Evolutionary conservation across 2,329 filamentous ascomycete species (phyloP).

Genomic region (Elsinoe arachidis): DNA sequence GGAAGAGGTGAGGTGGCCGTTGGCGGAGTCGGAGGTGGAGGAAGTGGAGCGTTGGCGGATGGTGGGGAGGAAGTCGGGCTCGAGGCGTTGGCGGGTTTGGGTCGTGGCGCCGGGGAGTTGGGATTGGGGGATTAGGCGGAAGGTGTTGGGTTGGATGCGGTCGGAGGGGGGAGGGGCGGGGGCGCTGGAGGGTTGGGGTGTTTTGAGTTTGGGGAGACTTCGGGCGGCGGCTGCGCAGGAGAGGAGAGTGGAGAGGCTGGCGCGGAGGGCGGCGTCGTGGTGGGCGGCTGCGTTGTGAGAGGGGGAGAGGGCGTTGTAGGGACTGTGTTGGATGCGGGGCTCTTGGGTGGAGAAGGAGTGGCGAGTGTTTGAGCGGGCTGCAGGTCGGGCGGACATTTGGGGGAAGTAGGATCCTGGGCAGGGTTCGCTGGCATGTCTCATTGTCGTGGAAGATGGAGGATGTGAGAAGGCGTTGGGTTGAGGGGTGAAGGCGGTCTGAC

Average conservation of each 20-base stretch:
- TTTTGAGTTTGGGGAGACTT: constrained; percentile 58
- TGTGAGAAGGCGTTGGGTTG: constrained; percentile 91
- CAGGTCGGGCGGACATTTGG: constrained; percentile 24
- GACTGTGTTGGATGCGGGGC: constrained; percentile 41
- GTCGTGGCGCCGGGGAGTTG: constrained; percentile 31
- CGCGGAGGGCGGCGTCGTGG: constrained; percentile 84
- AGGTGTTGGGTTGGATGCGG: constrained; percentile 42
- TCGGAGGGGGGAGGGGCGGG: constrained; percentile 20
- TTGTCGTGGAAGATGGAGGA: constrained; percentile 51
- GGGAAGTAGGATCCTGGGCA: constrained; percentile 39
- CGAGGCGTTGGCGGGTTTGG: constrained; percentile 19
- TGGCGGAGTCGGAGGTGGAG: constrained; percentile 23
- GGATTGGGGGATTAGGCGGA: constrained; percentile 53
- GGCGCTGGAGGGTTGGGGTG: constrained; percentile 22
- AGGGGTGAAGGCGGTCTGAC: constrained; percentile 58
- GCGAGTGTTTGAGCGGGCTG: constrained; percentile 24
- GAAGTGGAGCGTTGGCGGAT: constrained; percentile 25
- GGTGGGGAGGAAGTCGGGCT: constrained; percentile 30
- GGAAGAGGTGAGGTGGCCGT: constrained; percentile 19
- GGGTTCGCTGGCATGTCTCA: constrained; percentile 41
- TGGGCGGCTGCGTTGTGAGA: constrained; percentile 62
- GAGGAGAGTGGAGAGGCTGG: constrained; percentile 86
- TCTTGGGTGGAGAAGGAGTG: constrained; percentile 29
- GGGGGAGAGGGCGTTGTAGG: constrained; percentile 62
- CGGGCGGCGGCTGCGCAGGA: constrained; percentile 91